Evolutionary conservation across 1,139 yeast species (phyloP), one percentile per base, ranked within the genome.

Genomic region (Pichia sp.): DNA sequence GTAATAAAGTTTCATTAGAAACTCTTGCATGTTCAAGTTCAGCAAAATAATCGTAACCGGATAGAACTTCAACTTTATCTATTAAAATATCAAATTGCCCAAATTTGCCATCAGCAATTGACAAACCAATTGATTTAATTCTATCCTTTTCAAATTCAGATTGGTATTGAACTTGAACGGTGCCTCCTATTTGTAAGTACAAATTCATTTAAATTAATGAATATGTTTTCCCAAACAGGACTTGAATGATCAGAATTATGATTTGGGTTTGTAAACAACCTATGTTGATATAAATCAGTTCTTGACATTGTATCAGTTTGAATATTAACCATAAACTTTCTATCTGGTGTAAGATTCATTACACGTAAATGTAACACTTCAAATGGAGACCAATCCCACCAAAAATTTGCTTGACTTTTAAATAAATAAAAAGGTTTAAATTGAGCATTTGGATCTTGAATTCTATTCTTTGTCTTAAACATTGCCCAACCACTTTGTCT

Each of bases 161-260:
- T 53, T 75, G 73, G 47, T 59, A 58, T 61, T 79, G 82, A 57
- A 83, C 87, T 70, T 85, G 93, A 53, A 88, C 83, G 33, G 79
- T 80, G 11, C 96, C 96, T 78, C 88, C 60, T 83, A 64, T 86
- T 87, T 34, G 96, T 88, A 70, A 87, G 74, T 53, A 87, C 91
- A 68, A 88, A 87, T 63, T 85, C 91, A 58, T 81, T 76, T 53
- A 88, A 72, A 48, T 95, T 90, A 42, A 87, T 82, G 41, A 83
- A 80, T 38, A 87, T 89, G 0, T 89, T 84, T 64, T 88, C 95
- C 96, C 96, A 88, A 19, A 53, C 49, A 7, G 51, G 50, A 22
- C 13, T 38, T 19, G 51, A 46, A 8, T 36, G 38, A 5, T 33
- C 36, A 3, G 39, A 29, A 22, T 31, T 45, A 28, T 48, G 27